Conservation (phyloP, 2,329 filamentous ascomycete genomes). For the Cladosporium sp. region DNA sequence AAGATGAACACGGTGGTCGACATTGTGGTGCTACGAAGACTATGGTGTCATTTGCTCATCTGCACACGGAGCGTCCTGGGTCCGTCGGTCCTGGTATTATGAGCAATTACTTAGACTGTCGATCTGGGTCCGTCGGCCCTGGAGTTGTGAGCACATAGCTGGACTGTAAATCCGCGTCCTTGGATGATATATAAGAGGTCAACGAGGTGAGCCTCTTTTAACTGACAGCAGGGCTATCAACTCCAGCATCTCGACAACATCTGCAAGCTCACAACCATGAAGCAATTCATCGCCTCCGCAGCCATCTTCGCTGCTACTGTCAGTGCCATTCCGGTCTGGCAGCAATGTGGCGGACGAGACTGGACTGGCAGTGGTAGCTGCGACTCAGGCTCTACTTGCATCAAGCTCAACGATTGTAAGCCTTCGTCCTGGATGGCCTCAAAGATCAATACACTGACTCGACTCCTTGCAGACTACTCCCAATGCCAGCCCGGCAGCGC, state of each 20-base stretch:
- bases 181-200: constrained; percentile 3
- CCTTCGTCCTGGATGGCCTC: constrained; percentile 15
- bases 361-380: constrained; percentile 25
- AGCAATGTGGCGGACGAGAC: constrained; percentile 22
- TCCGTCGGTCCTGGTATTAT: constrained; percentile 13
- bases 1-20: neutral
- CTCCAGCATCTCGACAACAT: neutral
- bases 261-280: constrained; percentile 10
- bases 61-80: constrained; percentile 16
- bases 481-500: constrained; percentile 28
- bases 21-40: neutral
- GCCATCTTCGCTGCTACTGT: constrained; percentile 22
- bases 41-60: neutral
- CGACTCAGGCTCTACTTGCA: constrained; percentile 24
- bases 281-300: constrained; percentile 14
- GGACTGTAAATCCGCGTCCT: neutral
- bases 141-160: neutral
- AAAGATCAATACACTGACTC: neutral
- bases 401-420: constrained; percentile 26
- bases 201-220: neutral
- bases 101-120: neutral
- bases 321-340: constrained; percentile 22
- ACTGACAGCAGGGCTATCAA: neutral
- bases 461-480: constrained; percentile 24
- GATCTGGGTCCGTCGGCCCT: constrained; percentile 17